phyloP scores from a whole-genome alignment of 306 rosid genomes.

The Dalbergia cultrata region DNA sequence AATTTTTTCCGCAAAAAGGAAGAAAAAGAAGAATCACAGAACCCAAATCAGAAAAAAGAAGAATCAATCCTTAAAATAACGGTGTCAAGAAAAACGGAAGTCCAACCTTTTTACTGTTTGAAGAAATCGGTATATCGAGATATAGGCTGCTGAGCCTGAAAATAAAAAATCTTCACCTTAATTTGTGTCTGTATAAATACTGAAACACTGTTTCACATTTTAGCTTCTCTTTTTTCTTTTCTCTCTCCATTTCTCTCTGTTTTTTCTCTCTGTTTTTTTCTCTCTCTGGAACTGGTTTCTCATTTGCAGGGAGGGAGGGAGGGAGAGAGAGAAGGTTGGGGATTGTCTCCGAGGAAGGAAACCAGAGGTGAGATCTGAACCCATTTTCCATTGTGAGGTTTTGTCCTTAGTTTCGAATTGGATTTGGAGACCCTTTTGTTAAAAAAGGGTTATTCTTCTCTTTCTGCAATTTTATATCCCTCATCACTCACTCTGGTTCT shows the following conservation, averaged over 20 bases:
- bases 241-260: background rate
- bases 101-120: conserved; percentile 51
- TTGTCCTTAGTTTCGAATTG: conserved; percentile 47
- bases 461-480: conserved; percentile 17
- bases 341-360: background rate
- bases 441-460: conserved; percentile 53
- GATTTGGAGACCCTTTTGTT: conserved; percentile 61
- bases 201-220: conserved; percentile 27
- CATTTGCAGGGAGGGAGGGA: conserved; percentile 3
- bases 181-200: conserved; percentile 26
- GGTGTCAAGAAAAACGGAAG: conserved; percentile 40
- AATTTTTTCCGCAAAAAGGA: conserved; percentile 4
- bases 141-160: conserved; percentile 44
- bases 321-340: conserved; percentile 44
- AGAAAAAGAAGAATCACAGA: background rate
- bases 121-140: conserved; percentile 43
- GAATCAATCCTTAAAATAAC: conserved; percentile 39
- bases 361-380: conserved; percentile 56
- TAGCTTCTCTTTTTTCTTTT: background rate
- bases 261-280: conserved; percentile 7
- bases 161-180: conserved; percentile 25
- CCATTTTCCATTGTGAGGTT: conserved; percentile 39
- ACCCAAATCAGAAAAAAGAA: background rate
- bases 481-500: conserved; percentile 38
- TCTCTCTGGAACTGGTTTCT: conserved; percentile 41